Evolutionary conservation across 2,329 filamentous ascomycete species (phyloP).

Genomic region (Botrytis tulipae): DNA sequence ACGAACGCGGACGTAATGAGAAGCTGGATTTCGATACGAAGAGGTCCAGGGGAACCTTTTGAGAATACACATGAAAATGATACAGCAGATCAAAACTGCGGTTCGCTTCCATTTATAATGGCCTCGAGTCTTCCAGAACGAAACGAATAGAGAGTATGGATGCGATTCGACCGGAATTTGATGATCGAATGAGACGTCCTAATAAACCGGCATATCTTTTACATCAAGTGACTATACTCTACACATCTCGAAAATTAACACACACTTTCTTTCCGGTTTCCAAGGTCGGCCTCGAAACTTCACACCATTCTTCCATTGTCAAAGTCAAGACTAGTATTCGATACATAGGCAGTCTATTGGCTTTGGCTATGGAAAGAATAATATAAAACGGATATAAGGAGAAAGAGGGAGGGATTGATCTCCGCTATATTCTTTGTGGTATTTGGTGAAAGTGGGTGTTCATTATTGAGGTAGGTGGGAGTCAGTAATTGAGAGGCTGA

Average conservation of each 20-base stretch:
- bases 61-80: neutral
- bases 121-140: neutral
- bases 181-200: rapidly evolving
- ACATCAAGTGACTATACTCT: neutral
- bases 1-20: neutral
- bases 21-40: neutral
- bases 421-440: neutral
- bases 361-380: neutral
- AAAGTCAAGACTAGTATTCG: neutral
- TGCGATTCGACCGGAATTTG: neutral
- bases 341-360: neutral
- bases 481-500: neutral
- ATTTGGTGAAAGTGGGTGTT: neutral
- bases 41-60: neutral
- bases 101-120: neutral
- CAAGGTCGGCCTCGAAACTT: neutral
- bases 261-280: rapidly evolving
- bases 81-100: neutral
- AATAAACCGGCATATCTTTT: rapidly evolving
- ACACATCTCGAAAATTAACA: rapidly evolving
- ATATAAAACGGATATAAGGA: neutral
- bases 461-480: neutral
- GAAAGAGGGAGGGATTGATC: rapidly evolving
- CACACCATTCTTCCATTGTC: neutral
- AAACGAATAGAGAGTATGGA: neutral